phyloP scores from a whole-genome alignment of 768 basidiomycete genomes.

The Suillus bovinus region DNA sequence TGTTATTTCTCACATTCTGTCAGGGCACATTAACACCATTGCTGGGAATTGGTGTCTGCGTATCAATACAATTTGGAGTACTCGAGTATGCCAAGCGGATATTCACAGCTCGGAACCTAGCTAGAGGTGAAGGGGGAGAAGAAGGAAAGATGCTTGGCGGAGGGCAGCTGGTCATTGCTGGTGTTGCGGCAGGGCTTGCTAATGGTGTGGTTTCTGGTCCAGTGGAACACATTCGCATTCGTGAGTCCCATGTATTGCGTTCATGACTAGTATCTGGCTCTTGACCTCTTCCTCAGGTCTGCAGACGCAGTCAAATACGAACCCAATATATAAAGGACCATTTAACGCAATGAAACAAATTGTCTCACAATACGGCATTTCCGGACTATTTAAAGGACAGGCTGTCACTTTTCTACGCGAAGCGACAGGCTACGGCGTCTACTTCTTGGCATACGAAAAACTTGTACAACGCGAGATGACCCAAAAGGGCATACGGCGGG shows the following conservation, averaged over 20 bases:
- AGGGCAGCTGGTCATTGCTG: conserved; percentile 71
- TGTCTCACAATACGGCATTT: conserved; percentile 67
- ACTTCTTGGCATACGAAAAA: conserved; percentile 93
- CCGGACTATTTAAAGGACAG: conserved; percentile 93
- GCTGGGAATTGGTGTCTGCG: conserved; percentile 90
- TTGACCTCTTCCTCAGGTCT: conserved; percentile 52
- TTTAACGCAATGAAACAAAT: conserved; percentile 89
- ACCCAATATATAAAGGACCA: conserved; percentile 80
- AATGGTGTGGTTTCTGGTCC: conserved; percentile 95
- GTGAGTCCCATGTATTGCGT: conserved; percentile 44
- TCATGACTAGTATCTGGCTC: neutral
- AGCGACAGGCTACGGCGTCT: conserved; percentile 78
- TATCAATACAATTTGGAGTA: conserved; percentile 94
- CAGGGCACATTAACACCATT: conserved; percentile 91
- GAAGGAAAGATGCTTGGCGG: conserved; percentile 60
- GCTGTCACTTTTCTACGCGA: conserved; percentile 85
- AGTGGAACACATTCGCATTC: conserved; percentile 96
- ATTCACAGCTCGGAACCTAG: conserved; percentile 65
- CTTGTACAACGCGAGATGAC: conserved; percentile 85
- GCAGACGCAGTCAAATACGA: conserved; percentile 84
- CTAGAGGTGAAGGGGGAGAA: conserved; percentile 59
- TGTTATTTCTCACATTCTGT: conserved; percentile 9
- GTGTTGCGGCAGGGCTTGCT: conserved; percentile 83
- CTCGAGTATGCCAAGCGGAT: conserved; percentile 83
- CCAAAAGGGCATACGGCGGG: conserved; percentile 67